Percentiles rank a stretch among this genome's conserved stretches.
Conservation (phyloP, 805 yeast species). For the Pichia phayaonensis region DNA sequence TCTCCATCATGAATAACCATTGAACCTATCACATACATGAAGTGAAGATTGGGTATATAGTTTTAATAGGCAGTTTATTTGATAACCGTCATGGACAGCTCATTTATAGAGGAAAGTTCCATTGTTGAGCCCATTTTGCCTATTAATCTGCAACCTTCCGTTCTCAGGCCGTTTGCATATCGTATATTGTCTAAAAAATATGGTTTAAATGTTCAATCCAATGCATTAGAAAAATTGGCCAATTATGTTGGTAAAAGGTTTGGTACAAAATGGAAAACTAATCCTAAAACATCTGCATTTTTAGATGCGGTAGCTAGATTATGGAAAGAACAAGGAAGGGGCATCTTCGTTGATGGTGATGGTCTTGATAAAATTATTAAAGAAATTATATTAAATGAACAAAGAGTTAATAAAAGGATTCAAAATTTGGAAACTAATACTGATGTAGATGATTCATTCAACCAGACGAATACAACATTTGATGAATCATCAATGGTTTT, state of each 20-base stretch:
- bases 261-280: slow-evolving; percentile 78
- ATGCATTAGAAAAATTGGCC: slow-evolving; percentile 69
- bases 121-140: slow-evolving; percentile 48
- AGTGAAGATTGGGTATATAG: neutral
- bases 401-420: slow-evolving; percentile 2
- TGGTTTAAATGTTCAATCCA: slow-evolving; percentile 82
- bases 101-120: slow-evolving; percentile 8
- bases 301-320: slow-evolving; percentile 70
- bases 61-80: neutral
- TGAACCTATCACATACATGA: neutral
- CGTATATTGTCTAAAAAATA: slow-evolving; percentile 85
- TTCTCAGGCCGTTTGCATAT: slow-evolving; percentile 86
- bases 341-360: slow-evolving; percentile 74
- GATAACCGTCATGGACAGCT: slow-evolving; percentile 8
- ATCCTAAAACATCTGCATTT: slow-evolving; percentile 50
- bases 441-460: slow-evolving; percentile 4
- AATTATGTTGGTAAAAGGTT: slow-evolving; percentile 66
- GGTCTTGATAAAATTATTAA: slow-evolving; percentile 56
- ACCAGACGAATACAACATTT: neutral
- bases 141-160: slow-evolving; percentile 68
- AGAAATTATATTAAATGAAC: slow-evolving; percentile 32
- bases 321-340: slow-evolving; percentile 89
- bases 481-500: slow-evolving; percentile 2
- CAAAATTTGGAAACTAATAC: slow-evolving; percentile 3
- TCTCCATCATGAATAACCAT: neutral